Conservation (phyloP, 2,329 filamentous ascomycete genomes). For the Aotearoamyces nothofagi region DNA sequence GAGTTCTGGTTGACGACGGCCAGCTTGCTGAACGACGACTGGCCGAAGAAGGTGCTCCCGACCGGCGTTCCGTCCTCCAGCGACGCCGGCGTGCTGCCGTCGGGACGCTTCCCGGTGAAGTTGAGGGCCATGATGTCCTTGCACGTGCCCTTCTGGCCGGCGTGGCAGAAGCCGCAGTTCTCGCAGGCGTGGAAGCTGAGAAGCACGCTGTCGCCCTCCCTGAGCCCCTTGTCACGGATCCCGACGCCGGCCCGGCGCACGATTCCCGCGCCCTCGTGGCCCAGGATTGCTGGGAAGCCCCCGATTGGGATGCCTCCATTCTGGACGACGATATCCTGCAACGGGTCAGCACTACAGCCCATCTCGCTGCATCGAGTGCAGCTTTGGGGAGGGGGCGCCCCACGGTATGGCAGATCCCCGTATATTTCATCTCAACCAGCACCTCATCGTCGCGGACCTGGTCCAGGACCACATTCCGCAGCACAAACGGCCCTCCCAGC, state of each 20-base stretch:
- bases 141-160: slow-evolving; percentile 17
- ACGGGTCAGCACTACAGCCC: background rate
- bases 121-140: slow-evolving; percentile 11
- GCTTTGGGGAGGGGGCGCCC: no score
- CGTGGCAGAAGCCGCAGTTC: slow-evolving; percentile 17
- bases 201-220: slow-evolving; percentile 16
- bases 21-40: slow-evolving; percentile 16
- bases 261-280: slow-evolving; percentile 16
- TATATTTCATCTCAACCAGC: slow-evolving; percentile 21
- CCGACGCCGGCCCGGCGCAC: slow-evolving; percentile 5
- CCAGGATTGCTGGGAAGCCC: slow-evolving; percentile 15
- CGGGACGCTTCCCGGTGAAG: slow-evolving; percentile 10
- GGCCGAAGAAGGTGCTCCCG: slow-evolving; percentile 20
- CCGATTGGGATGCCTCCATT: slow-evolving; percentile 1
- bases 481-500: no score
- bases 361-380: no score
- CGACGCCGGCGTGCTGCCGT: slow-evolving; percentile 2
- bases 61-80: slow-evolving; percentile 8
- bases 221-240: slow-evolving; percentile 6
- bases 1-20: slow-evolving; percentile 13
- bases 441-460: slow-evolving; percentile 15
- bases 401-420: slow-evolving; percentile 20
- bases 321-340: background rate
- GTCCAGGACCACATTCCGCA: slow-evolving; percentile 6
- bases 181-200: slow-evolving; percentile 21